Conservation (phyloP, 345 rosid genomes). For the Passiflora organensis region DNA sequence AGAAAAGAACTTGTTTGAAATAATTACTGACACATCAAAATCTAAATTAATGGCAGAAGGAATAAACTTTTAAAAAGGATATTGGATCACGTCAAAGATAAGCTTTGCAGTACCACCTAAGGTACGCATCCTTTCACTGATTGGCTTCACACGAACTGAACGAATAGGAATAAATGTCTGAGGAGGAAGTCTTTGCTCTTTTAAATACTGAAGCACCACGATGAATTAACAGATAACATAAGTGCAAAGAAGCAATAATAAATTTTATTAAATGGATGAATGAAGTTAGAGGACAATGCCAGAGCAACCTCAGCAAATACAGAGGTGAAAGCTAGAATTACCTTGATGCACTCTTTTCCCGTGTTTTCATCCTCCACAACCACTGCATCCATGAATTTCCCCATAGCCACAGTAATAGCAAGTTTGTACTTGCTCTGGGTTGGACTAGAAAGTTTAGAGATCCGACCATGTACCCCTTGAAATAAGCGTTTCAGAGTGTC, state of each 20-base stretch:
- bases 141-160: constrained; percentile 88
- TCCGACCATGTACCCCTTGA: constrained; percentile 97
- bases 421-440: constrained; percentile 86
- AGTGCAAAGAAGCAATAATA: neutral
- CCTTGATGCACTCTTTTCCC: constrained; percentile 99
- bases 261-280: neutral
- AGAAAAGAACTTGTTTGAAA: no score
- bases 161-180: constrained; percentile 96
- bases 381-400: constrained; percentile 96
- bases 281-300: neutral
- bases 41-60: neutral
- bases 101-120: constrained; percentile 82
- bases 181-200: constrained; percentile 99
- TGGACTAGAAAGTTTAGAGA: constrained; percentile 95
- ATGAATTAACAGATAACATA: constrained; percentile 1
- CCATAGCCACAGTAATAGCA: constrained; percentile 98
- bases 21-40: neutral
- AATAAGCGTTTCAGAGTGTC: constrained; percentile 84
- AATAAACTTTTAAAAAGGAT: constrained; percentile 50
- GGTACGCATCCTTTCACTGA: constrained; percentile 69
- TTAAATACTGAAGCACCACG: constrained; percentile 70
- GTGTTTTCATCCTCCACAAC: constrained; percentile 94
- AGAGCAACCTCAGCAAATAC: constrained; percentile 15
- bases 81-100: constrained; percentile 87
- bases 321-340: constrained; percentile 18